Conservation (phyloP, 495 filamentous ascomycete species). For the Penicillium bovifimosum region DNA sequence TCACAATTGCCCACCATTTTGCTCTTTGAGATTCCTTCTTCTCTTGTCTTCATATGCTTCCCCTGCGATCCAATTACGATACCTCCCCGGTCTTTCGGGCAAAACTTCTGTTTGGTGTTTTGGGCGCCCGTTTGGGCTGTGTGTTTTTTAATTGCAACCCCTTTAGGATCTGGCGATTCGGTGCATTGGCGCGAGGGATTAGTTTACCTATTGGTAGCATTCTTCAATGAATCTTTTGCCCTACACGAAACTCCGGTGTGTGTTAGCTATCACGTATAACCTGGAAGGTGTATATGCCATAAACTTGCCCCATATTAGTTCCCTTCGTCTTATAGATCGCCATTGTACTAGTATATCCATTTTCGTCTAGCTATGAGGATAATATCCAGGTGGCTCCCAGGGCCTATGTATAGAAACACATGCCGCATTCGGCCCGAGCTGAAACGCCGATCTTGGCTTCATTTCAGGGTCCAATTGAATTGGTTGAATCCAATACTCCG, state of each 20-base stretch:
- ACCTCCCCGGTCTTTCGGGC: conserved; percentile 8
- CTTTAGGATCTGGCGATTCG: conserved; percentile 11
- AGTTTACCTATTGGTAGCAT: conserved; percentile 1
- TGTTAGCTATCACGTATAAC: background rate
- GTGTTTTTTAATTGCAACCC: conserved; percentile 1
- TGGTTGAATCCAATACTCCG: background rate
- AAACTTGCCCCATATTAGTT: too few species aligned
- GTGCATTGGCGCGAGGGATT: conserved; percentile 6
- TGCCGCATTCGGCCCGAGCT: conserved; percentile 5
- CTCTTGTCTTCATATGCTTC: background rate
- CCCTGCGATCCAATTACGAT: conserved; percentile 11
- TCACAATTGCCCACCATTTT: background rate
- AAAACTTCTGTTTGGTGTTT: conserved; percentile 14
- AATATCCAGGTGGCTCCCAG: background rate
- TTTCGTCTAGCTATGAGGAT: conserved; percentile 4
- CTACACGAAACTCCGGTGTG: background rate
- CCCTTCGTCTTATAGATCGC: too few species aligned
- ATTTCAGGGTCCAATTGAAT: conserved; percentile 5
- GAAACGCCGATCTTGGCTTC: conserved; percentile 7
- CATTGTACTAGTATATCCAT: too few species aligned
- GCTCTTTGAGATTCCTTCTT: background rate
- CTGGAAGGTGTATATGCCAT: too few species aligned
- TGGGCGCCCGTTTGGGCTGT: conserved; percentile 1
- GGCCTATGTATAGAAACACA: conserved; percentile 6
- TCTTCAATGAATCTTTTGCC: background rate